A percentile compares a stretch with the other conserved stretches of the same genome.
These are phyloP conservation scores for Petrea volubilis DNA, from an alignment of 257 asterid species.

Conservation along the genomic window DNA sequence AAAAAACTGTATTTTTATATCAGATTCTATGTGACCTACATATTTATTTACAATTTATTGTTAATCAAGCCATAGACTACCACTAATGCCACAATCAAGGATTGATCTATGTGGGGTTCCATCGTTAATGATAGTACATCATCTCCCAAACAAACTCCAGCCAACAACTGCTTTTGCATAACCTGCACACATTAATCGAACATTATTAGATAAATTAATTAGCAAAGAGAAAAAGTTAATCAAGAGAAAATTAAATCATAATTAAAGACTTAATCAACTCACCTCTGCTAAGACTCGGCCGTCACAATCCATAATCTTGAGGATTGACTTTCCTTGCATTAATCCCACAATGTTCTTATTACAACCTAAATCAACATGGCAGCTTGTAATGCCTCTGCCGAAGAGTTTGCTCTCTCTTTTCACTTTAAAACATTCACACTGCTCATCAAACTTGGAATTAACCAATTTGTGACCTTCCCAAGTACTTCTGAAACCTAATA, in stretches of 20 bases:
- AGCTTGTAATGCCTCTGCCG: constrained; percentile 19
- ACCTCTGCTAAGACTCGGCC: constrained; percentile 51
- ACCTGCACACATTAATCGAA: constrained; percentile 39
- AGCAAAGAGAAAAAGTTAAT: no score
- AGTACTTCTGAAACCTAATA: constrained; percentile 18
- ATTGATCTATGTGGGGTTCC: constrained; percentile 56
- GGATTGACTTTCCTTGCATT: constrained; percentile 26
- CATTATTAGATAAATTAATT: no score
- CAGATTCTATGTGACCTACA: background rate
- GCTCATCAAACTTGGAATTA: constrained; percentile 21
- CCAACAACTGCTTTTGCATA: constrained; percentile 41
- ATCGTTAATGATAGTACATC: constrained; percentile 61
- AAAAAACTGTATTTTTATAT: no score
- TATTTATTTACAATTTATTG: constrained; percentile 32
- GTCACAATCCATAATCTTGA: constrained; percentile 35
- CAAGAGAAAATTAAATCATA: background rate
- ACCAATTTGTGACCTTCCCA: constrained; percentile 44
- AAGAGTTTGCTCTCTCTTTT: constrained; percentile 19
- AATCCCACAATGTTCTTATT: constrained; percentile 34
- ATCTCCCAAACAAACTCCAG: constrained; percentile 55
- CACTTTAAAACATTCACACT: constrained; percentile 42
- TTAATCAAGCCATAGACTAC: constrained; percentile 55
- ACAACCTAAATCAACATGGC: constrained; percentile 29
- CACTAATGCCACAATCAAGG: constrained; percentile 62
- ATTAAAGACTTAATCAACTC: background rate